Evolutionary conservation across 2,329 filamentous ascomycete species (phyloP).

Genomic region (Colletotrichum higginsianum): DNA sequence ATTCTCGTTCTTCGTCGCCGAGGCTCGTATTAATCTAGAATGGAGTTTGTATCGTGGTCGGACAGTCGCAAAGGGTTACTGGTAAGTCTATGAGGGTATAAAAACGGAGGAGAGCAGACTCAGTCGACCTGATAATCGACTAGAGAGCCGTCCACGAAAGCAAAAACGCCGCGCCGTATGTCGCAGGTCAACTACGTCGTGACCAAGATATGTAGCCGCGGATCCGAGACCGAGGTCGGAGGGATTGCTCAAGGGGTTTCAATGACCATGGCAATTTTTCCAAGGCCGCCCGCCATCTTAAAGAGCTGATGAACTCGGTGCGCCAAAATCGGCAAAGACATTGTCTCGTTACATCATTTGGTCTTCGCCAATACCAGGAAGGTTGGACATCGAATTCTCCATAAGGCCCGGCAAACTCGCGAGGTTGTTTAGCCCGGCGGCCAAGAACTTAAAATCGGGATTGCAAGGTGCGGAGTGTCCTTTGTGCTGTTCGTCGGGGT

Average conservation of each 20-base stretch:
- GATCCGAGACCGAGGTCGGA: not conserved
- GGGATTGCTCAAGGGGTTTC: constrained; percentile 1
- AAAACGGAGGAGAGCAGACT: constrained; percentile 36
- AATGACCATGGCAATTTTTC: constrained; percentile 3
- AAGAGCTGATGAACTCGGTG: not conserved
- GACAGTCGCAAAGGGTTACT: constrained; percentile 39
- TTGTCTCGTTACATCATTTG: constrained; percentile 46
- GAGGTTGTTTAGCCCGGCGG: constrained; percentile 60
- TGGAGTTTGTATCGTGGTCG: constrained; percentile 23
- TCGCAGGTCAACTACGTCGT: constrained; percentile 25
- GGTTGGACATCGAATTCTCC: constrained; percentile 48
- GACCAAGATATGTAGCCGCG: constrained; percentile 5
- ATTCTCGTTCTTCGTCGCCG: constrained; percentile 8
- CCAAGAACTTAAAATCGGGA: constrained; percentile 75
- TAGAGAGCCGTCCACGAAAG: constrained; percentile 30
- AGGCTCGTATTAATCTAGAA: constrained; percentile 35
- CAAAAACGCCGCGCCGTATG: constrained; percentile 39
- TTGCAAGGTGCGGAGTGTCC: constrained; percentile 91
- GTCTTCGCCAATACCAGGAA: constrained; percentile 63
- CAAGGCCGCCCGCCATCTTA: constrained; percentile 2
- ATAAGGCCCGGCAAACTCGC: constrained; percentile 46
- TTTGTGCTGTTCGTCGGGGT: constrained; percentile 69
- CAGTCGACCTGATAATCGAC: constrained; percentile 36
- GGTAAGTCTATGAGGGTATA: constrained; percentile 45
- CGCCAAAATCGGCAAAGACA: not conserved